A percentile compares a stretch with the other conserved stretches of the same genome.
These are phyloP conservation scores for Barnettozyma populi DNA, from an alignment of 805 yeast species.

Conservation along the genomic window DNA sequence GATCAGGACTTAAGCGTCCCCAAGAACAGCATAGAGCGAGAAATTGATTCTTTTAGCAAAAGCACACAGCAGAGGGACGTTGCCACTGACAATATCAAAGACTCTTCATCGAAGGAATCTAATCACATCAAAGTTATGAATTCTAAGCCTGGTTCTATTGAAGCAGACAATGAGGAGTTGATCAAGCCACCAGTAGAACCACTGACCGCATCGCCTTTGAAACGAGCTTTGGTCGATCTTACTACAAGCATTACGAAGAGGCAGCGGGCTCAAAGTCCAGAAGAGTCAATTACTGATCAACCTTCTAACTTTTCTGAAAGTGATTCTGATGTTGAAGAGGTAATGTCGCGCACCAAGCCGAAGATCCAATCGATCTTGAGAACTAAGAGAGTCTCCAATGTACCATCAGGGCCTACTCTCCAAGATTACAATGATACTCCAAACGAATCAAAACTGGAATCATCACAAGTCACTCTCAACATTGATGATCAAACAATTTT, in stretches of 20 bases:
- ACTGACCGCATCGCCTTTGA: conserved; percentile 1
- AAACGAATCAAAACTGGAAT: not conserved
- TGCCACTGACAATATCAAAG: not conserved
- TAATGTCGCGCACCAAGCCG: not conserved
- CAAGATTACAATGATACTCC: conserved; percentile 5
- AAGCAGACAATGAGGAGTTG: not conserved
- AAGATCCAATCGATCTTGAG: conserved; percentile 3
- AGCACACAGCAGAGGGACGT: not conserved
- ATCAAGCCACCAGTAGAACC: not conserved
- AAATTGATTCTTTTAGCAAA: conserved; percentile 3
- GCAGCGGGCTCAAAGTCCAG: not conserved
- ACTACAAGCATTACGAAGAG: not conserved
- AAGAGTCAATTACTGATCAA: not conserved
- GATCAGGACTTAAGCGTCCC: conserved; percentile 29
- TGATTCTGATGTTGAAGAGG: not conserved
- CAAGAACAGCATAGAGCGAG: conserved; percentile 15
- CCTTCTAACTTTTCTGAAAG: not conserved
- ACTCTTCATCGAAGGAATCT: not conserved
- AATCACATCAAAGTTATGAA: not conserved
- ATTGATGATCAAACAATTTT: conserved; percentile 20
- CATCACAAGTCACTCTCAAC: conserved; percentile 17
- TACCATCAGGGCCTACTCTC: conserved; percentile 11
- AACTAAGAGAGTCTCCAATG: conserved; percentile 1
- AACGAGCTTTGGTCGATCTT: conserved; percentile 6
- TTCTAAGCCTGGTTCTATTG: not conserved